Percentiles rank a stretch among this genome's conserved stretches.
phyloP scores from a whole-genome alignment of 768 basidiomycete genomes.

The Symmetrospora coprosmae region DNA sequence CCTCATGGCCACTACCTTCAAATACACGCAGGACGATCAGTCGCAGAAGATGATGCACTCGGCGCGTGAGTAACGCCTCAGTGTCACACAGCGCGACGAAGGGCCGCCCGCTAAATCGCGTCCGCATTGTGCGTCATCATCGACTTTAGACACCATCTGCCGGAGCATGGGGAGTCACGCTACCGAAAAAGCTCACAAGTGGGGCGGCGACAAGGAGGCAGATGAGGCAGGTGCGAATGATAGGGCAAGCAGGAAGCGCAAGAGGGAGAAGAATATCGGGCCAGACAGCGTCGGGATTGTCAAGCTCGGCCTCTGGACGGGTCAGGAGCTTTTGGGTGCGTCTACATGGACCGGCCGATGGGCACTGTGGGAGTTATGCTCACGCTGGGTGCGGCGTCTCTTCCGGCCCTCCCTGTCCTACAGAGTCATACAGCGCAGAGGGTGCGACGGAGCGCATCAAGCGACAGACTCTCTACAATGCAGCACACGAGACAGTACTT shows the following conservation, averaged over 20 bases:
- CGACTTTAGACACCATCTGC: background rate
- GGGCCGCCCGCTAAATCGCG: background rate
- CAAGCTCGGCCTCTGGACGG: constrained; percentile 12
- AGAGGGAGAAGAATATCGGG: background rate
- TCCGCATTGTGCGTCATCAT: background rate
- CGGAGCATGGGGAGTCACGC: constrained; percentile 1
- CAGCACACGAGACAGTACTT: too few species aligned
- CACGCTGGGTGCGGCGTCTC: too few species aligned
- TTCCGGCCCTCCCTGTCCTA: too few species aligned
- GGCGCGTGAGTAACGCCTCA: constrained; percentile 3
- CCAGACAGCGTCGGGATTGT: background rate
- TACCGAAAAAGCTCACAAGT: too few species aligned
- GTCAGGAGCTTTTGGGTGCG: background rate
- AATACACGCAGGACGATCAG: constrained; percentile 13
- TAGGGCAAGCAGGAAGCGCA: background rate
- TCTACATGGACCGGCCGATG: too few species aligned
- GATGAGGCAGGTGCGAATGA: too few species aligned
- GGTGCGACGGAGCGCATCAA: too few species aligned
- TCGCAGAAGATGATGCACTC: constrained; percentile 7
- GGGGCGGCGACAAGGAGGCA: background rate
- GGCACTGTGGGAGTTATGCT: too few species aligned
- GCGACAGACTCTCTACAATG: too few species aligned
- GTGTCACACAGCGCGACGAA: background rate
- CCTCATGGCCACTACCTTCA: constrained; percentile 1
- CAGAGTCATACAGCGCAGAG: too few species aligned